phyloP scores from a whole-genome alignment of 495 filamentous ascomycete genomes.

The Penicillium manginii region DNA sequence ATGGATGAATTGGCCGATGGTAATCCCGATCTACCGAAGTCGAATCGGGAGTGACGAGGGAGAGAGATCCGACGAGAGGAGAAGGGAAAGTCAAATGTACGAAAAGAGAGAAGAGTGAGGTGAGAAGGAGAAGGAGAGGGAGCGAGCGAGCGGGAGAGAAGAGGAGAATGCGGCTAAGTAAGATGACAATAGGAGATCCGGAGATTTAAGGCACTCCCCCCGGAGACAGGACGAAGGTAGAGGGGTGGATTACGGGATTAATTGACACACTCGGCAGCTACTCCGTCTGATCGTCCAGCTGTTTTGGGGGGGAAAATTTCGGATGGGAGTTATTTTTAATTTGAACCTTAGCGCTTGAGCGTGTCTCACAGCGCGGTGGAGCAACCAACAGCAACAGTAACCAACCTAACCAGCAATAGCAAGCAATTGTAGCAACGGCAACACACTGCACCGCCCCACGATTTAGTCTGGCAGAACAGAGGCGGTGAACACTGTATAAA shows the following conservation, averaged over 20 bases:
- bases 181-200: slow-evolving; percentile 10
- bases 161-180: slow-evolving; percentile 19
- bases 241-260: slow-evolving; percentile 4
- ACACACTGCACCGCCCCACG: no score
- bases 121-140: slow-evolving; percentile 17
- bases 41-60: background rate
- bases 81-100: slow-evolving; percentile 6
- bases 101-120: slow-evolving; percentile 5
- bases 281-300: slow-evolving; percentile 16
- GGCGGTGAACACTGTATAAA: no score
- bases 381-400: background rate
- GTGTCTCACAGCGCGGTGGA: slow-evolving; percentile 28
- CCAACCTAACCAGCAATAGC: background rate
- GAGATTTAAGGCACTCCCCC: slow-evolving; percentile 19
- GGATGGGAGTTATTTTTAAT: slow-evolving; percentile 28
- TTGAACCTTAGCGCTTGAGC: slow-evolving; percentile 21
- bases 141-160: slow-evolving; percentile 5
- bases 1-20: background rate
- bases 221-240: background rate
- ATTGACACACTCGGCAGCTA: slow-evolving; percentile 11
- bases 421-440: no score
- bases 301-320: background rate
- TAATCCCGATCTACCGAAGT: slow-evolving; percentile 6
- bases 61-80: slow-evolving; percentile 1
- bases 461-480: no score